Base-by-base conservation (phyloP, 176 grass and related monocot genomes). In the Tillandsia leiboldiana region DNA sequence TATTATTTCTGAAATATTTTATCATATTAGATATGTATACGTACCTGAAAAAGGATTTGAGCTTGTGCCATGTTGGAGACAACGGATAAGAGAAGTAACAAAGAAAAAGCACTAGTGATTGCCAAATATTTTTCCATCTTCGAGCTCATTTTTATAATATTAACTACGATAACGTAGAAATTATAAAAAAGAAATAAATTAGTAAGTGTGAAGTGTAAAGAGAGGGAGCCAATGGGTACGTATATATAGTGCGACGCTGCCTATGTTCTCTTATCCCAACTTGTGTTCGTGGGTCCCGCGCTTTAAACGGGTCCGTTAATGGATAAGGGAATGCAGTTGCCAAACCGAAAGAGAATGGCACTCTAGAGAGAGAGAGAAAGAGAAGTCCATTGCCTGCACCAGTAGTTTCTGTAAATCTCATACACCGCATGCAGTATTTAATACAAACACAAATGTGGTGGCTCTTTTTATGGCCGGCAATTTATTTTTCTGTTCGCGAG, bases 41-140 rank as follows among this genome's bases (percentile, higher is more conserved):
- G 3, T 29, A 82, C 80, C 80, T 82, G 80, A 33, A 82, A 82
- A 15, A 82, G 73, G 61, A 82, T 76, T 61, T 82, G 73, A 24
- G 73, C 53, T 14, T 64, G 57, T 47, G 59, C 80, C 51, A 48
- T 66, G 42, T 76, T 27, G 29, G 61, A 59, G 7, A 61, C 10
- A 11, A 76, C 42, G 0, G 33, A 15, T 24, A 71, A 22, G 20
- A 82, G 13, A 15, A 12, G 6, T 59, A 59, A 14, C 8, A 59
- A 2, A 8, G 9, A 20, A 1, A 59, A 59, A 59, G 2, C n/a
- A 5, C 33, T 5, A 42, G 33, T 42, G 4, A 12, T 28, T 52
- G 18, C 48, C 2, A 66, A 66, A 20, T 66, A 15, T 13, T 75
- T 75, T 15, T 56, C 59, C 73, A 75, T 75, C 47, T 24, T 17